Conservation (phyloP, 371 early-diverging fungal species). For the Actinomucor elegans region DNA sequence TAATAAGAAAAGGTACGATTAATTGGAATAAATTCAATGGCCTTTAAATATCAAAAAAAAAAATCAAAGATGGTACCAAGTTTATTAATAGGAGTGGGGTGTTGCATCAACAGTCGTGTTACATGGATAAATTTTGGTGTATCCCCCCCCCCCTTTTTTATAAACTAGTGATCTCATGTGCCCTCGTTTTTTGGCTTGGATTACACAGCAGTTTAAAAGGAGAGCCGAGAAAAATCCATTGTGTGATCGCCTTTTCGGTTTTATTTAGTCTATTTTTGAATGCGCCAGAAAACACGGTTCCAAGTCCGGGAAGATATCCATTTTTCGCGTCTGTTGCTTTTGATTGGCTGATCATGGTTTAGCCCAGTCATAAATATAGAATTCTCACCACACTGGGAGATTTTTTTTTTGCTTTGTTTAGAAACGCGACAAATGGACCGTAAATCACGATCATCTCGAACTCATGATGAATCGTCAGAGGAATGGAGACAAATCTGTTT, state of each 20-base stretch:
- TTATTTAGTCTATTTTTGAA: not conserved
- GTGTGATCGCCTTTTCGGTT: not conserved
- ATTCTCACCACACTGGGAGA: no score
- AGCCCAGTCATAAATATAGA: no score
- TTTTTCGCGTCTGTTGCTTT: no score
- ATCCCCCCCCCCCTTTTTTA: not conserved
- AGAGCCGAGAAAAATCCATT: conserved; percentile 15
- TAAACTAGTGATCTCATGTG: conserved; percentile 8
- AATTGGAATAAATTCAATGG: conserved; percentile 2
- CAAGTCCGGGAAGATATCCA: no score
- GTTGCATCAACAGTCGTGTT: conserved; percentile 3
- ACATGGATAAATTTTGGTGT: not conserved
- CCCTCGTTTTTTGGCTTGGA: not conserved
- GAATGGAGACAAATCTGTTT: conserved; percentile 53
- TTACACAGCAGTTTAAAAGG: conserved; percentile 5
- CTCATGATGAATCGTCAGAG: conserved; percentile 30
- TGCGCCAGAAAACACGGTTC: not conserved
- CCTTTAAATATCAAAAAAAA: conserved; percentile 1
- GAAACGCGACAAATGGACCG: no score
- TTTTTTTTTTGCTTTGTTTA: not conserved
- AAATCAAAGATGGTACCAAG: not conserved
- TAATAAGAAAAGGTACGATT: conserved; percentile 6
- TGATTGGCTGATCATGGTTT: no score
- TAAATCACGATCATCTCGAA: conserved; percentile 44
- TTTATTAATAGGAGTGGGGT: conserved; percentile 19